Conservation (phyloP, 257 asterid genomes). For the Solanum rostratum region DNA sequence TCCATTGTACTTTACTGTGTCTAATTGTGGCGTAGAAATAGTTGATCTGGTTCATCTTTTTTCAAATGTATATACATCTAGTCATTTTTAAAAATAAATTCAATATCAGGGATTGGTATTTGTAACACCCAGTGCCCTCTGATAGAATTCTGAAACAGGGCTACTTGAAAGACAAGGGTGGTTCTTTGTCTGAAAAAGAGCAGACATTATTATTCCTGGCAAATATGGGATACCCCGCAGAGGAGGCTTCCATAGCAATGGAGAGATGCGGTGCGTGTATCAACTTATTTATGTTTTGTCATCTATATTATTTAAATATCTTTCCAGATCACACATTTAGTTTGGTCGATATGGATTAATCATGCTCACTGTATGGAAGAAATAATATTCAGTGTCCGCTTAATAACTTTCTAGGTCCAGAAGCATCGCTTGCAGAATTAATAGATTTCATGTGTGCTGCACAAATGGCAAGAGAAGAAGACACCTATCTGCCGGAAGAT, state of each 20-base stretch:
- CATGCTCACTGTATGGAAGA: background rate
- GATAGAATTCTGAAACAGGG: background rate
- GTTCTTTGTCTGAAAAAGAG: conserved; percentile 12
- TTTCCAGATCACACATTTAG: background rate
- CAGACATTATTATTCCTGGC: conserved; percentile 8
- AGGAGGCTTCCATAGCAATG: conserved; percentile 37
- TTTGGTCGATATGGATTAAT: background rate
- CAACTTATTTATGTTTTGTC: background rate
- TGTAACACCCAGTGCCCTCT: no score
- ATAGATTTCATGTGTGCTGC: conserved; percentile 73
- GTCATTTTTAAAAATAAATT: background rate
- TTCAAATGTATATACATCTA: background rate
- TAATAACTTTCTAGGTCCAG: conserved; percentile 37
- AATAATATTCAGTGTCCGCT: background rate
- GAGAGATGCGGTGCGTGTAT: conserved; percentile 34
- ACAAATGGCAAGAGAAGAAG: conserved; percentile 63
- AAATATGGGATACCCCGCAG: conserved; percentile 33
- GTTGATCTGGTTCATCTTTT: background rate
- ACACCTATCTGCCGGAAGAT: conserved; percentile 31
- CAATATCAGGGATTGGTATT: background rate
- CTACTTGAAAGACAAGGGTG: conserved; percentile 6
- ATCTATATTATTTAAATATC: background rate
- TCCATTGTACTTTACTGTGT: background rate
- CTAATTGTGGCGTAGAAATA: background rate
- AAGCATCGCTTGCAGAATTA: conserved; percentile 38